Evolutionary conservation across 176 grass and related monocot genomes (phyloP), one percentile per base, ranked within the genome.

Genomic region (Ensete ventricosum): DNA sequence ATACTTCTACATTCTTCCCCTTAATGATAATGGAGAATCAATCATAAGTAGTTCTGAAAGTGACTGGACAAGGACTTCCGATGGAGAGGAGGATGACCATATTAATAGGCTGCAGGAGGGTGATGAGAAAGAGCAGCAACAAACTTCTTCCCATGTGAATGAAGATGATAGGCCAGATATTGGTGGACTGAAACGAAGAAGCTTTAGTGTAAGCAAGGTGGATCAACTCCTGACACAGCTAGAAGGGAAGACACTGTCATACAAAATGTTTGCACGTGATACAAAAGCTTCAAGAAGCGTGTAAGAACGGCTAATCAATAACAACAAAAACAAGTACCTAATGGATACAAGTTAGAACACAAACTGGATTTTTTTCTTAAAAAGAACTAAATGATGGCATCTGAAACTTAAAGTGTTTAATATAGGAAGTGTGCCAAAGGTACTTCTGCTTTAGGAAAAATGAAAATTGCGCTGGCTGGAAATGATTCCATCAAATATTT

Each of bases 1-100:
- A 59, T 97, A 93, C 81, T 19, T 93, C 64, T 97, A 97, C 86
- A 93, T 97, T 64, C 92, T 97, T 73, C 90, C 94, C 49, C 90
- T 97, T 59, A 75, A 91, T 19, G 74, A 78, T 51, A 72, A 89
- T 9, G 74, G 76, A 55, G 83, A 86, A 83, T 72, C 53, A 67
- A 3, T 23, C 19, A 52, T 62, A 53, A 80, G 59, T 67, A 77
- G 67, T 72, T 10, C 57, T 64, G 55, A 59, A 53, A 26, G n/a
- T 11, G 69, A 63, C 55, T 80, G 20, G 69, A 64, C 69, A 53
- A 73, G 27, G 14, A 64, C 48, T 64, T 70, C 21, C 14, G 20
- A 27, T 62, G 54, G 69, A 13, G 52, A 34, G 21, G 43, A 64
- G 11, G 69, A 80, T 27, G 69, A 73, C 9, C 27, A 53, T 22